phyloP scores from a whole-genome alignment of 176 grass and related monocot species.

The Triticum turgidum region DNA sequence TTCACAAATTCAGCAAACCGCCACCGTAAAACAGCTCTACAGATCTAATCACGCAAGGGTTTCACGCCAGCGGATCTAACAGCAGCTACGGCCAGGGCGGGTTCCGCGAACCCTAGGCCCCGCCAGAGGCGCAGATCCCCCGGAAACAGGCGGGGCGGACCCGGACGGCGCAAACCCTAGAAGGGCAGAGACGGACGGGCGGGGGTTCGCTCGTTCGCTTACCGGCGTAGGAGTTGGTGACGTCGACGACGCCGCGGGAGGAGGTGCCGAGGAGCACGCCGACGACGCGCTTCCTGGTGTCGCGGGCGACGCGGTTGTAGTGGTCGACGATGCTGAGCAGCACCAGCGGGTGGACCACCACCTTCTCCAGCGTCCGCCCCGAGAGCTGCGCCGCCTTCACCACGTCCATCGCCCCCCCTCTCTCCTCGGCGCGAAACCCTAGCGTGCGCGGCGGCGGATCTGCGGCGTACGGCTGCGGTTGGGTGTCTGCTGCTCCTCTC shows the following conservation, averaged over 20 bases:
- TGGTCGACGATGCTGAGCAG: constrained; percentile 98
- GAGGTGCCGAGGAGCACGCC: constrained; percentile 89
- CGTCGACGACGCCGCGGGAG: constrained; percentile 73
- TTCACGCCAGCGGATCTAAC: constrained; percentile 25
- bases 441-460: constrained; percentile 12
- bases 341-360: constrained; percentile 91
- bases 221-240: constrained; percentile 99
- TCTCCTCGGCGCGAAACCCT: constrained; percentile 19
- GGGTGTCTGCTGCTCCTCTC: not conserved
- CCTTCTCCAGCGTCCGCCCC: constrained; percentile 72
- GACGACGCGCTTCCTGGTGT: constrained; percentile 86
- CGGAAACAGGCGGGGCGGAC: not conserved
- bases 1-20: not conserved
- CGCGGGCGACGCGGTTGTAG: constrained; percentile 98
- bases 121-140: not conserved
- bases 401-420: constrained; percentile 64
- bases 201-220: not conserved
- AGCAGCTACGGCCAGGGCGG: not conserved
- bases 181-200: not conserved
- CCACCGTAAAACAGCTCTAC: not conserved
- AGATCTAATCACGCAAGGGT: constrained; percentile 28
- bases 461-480: not conserved
- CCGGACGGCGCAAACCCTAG: constrained; percentile 25
- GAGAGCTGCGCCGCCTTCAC: constrained; percentile 93
- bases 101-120: constrained; percentile 3